These are phyloP conservation scores for Candida peoriensis DNA, from an alignment of 805 yeast genomes.

Conservation along the genomic window DNA sequence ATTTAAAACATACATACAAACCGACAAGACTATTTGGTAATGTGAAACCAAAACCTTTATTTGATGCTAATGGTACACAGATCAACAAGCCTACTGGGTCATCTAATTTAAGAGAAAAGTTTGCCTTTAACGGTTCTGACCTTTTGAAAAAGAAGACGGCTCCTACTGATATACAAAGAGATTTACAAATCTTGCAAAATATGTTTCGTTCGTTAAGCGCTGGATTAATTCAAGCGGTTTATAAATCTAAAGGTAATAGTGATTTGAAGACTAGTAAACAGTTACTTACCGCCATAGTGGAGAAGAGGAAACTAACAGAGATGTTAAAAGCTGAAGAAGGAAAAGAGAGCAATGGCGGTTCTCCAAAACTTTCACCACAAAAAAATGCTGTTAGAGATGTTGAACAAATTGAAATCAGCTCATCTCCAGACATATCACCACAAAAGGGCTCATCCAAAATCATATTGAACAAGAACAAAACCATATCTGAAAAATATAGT, in stretches of 20 bases:
- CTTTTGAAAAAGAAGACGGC: constrained; percentile 11
- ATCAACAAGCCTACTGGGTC: background rate
- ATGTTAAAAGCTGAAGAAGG: constrained; percentile 8
- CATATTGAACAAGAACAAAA: constrained; percentile 29
- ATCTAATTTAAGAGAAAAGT: constrained; percentile 33
- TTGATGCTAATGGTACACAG: constrained; percentile 3
- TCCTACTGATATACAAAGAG: constrained; percentile 11
- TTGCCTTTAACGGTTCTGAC: constrained; percentile 33
- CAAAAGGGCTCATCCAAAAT: constrained; percentile 31
- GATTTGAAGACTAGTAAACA: constrained; percentile 30
- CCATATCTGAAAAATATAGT: constrained; percentile 32
- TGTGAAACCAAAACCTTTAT: constrained; percentile 8
- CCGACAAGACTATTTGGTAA: constrained; percentile 1
- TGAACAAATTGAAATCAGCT: constrained; percentile 15
- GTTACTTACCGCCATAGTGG: constrained; percentile 27
- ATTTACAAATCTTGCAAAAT: constrained; percentile 18
- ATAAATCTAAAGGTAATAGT: constrained; percentile 30
- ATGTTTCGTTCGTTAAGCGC: constrained; percentile 31
- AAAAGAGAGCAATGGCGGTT: no score
- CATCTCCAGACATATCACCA: constrained; percentile 25
- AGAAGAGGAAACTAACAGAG: constrained; percentile 22
- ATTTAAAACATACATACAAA: constrained; percentile 1
- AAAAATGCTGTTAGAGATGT: background rate
- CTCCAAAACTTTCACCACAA: background rate
- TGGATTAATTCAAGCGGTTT: constrained; percentile 33